Base-by-base conservation (phyloP, 768 basidiomycete genomes). In the Arthromyces matolae region DNA sequence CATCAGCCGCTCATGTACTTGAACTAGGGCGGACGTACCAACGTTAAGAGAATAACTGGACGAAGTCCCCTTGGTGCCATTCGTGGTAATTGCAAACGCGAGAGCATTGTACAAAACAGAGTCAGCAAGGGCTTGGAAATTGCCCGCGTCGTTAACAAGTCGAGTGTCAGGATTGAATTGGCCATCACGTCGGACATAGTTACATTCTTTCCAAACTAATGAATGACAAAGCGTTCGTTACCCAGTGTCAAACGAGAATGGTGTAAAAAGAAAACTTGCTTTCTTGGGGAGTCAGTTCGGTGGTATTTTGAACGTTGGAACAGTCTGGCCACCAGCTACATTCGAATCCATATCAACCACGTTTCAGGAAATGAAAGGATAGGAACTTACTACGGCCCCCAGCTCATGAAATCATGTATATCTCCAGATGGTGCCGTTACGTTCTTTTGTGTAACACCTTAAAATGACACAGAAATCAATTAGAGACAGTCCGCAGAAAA, bases 391-490 rank as follows among this genome's bases (percentile, higher is more conserved):
- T 84, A 86, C 29, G 84, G 83, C 12, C 81, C 78, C 78, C 80
- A 84, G 59, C 81, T 83, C 75, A 84, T 71, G 58, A 81, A 86
- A 57, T 84, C 82, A 51, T 81, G 78, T 27, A 70, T 69, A 56
- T 80, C 67, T 1, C 78, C 78, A 18, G 75, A 73, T 2, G 79
- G 79, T 1, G 81, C 71, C 4, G 64, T 59, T 23, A 74, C 67
- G 14, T 69, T 57, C 57, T 79, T 80, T 53, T 64, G 65, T 38
- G 68, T 76, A 14, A 81, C 81, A 43, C 67, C 80, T 81, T n/a
- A n/a, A n/a, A n/a, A n/a, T n/a, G n/a, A n/a, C n/a, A n/a, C n/a
- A n/a, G n/a, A n/a, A n/a, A n/a, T n/a, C n/a, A n/a, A n/a, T n/a
- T n/a, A n/a, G n/a, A n/a, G n/a, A n/a, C n/a, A n/a, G n/a, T n/a